Evolutionary conservation across 495 filamentous ascomycete genomes (phyloP), one percentile per base, ranked within the genome.

Genomic region (Aspergillus asperescens): DNA sequence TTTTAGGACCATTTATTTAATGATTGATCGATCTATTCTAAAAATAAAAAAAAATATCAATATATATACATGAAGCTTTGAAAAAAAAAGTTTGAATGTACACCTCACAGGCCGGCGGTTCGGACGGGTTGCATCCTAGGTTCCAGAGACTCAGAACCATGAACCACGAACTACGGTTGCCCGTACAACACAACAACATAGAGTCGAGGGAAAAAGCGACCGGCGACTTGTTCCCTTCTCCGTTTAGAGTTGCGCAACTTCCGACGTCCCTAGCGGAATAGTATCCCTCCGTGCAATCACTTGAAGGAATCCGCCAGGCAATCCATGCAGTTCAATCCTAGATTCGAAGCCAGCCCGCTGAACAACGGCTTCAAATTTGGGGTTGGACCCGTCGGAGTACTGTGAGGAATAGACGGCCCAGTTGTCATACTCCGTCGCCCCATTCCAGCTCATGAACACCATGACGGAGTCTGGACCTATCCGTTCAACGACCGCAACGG

Each of bases 401-500:
- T 57, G 10, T 25, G 57, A 62, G 7, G 64, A 59, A 37, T 67
- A 66, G 20, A 69, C 41, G 22, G 62, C 62, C 68, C 66, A 67
- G 47, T 65, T 67, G 48, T 71, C 68, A 38, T 73, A 69, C 44
- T 74, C 69, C 0, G 69, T 74, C 13, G 68, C 71, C 15, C 71
- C 69, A 38, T 74, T 74, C 66, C 71, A 74, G 59, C 68, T 71
- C 64, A 70, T 70, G 29, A 59, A 63, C 10, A 66, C 44, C 7
- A 49, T 42, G 6, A 62, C 59, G 16, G 50, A 23, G 20, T 45
- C 55, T 48, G 37, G 35, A 27, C 38, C 15, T 29, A 59, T 62
- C 9, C 55, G 55, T 7, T 47, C 27, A 2, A 64, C 61, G 16
- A 62, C 57, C 18, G 69, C 25, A 4, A 64, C 58, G 31, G 71